phyloP scores from a whole-genome alignment of 2,329 filamentous ascomycete species.

The Colletotrichum sp. region DNA sequence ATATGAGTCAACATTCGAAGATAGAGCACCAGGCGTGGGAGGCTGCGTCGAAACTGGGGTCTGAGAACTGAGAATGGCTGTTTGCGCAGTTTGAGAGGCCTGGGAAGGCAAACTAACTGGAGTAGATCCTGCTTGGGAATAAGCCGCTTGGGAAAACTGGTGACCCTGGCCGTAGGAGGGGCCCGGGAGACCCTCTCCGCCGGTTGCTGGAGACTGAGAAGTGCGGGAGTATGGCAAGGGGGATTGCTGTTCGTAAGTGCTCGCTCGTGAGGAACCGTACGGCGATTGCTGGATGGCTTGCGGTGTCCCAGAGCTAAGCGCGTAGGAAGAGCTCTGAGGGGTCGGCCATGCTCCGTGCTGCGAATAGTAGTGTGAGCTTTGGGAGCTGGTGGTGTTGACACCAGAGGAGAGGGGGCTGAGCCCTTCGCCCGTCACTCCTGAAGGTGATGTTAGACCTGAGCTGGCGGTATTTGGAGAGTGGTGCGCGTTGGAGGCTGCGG shows the following conservation, averaged over 20 bases:
- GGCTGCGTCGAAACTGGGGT: conserved; percentile 45
- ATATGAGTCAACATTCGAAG: conserved; percentile 65
- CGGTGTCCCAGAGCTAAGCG: conserved; percentile 59
- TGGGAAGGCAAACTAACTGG: conserved; percentile 39
- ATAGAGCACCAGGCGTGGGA: conserved; percentile 53
- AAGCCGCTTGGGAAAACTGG: conserved; percentile 65
- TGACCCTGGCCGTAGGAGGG: conserved; percentile 73
- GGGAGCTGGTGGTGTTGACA: conserved; percentile 64
- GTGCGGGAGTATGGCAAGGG: conserved; percentile 45
- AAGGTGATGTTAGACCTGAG: conserved; percentile 58
- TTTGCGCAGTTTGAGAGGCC: conserved; percentile 27
- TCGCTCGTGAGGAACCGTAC: conserved; percentile 4
- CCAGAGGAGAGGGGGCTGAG: conserved; percentile 66
- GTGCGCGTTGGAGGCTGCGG: conserved; percentile 52
- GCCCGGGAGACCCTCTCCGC: conserved; percentile 66
- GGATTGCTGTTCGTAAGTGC: conserved; percentile 54
- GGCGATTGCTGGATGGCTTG: conserved; percentile 18
- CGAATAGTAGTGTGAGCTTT: conserved; percentile 50
- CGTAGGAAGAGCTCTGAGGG: conserved; percentile 54
- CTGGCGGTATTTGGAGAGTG: conserved; percentile 39
- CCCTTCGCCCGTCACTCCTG: conserved; percentile 61
- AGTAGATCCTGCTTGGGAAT: conserved; percentile 47
- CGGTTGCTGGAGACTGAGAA: conserved; percentile 54
- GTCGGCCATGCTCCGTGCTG: conserved; percentile 63
- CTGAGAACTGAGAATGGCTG: conserved; percentile 54